A percentile compares a stretch with the other conserved stretches of the same genome.
These are phyloP conservation scores for Aciculosporium take DNA, from an alignment of 2,329 filamentous ascomycete species.

Conservation along the genomic window DNA sequence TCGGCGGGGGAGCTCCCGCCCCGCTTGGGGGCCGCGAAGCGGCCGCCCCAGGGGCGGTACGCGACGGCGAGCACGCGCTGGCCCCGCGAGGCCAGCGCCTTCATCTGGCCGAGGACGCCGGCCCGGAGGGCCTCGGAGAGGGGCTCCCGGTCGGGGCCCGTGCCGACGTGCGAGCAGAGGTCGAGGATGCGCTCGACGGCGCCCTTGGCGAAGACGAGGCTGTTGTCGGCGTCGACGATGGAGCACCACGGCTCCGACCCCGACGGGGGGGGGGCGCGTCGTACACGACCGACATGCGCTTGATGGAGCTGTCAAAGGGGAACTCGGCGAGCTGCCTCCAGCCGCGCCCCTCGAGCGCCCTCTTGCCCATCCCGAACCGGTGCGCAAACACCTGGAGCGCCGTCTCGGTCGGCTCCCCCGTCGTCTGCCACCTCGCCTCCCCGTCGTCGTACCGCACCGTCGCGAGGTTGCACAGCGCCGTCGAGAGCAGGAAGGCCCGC, in stretches of 20 bases:
- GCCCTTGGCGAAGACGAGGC: conserved; percentile 46
- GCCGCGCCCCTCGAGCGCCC: conserved; percentile 32
- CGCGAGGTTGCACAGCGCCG: conserved; percentile 52
- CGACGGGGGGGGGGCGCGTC: conserved; percentile 24
- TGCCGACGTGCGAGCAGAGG: conserved; percentile 35
- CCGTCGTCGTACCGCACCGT: conserved; percentile 41
- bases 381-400: conserved; percentile 62
- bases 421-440: conserved; percentile 48
- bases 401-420: conserved; percentile 61
- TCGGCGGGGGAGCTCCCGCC: conserved; percentile 18
- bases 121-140: conserved; percentile 38
- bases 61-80: conserved; percentile 60
- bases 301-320: conserved; percentile 65
- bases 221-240: conserved; percentile 27
- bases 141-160: conserved; percentile 25
- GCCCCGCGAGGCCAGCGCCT: conserved; percentile 47
- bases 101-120: conserved; percentile 38
- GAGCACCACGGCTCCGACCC: conserved; percentile 8
- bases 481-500: conserved; percentile 36
- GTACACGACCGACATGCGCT: conserved; percentile 69
- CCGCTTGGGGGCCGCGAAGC: conserved; percentile 25
- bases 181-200: conserved; percentile 48
- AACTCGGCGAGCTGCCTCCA: conserved; percentile 57
- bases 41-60: conserved; percentile 44
- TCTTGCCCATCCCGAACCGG: conserved; percentile 48